Percentiles rank a stretch among this genome's conserved stretches.
Conservation (phyloP, 2,329 filamentous ascomycete genomes). For the Ilyonectria sp. region DNA sequence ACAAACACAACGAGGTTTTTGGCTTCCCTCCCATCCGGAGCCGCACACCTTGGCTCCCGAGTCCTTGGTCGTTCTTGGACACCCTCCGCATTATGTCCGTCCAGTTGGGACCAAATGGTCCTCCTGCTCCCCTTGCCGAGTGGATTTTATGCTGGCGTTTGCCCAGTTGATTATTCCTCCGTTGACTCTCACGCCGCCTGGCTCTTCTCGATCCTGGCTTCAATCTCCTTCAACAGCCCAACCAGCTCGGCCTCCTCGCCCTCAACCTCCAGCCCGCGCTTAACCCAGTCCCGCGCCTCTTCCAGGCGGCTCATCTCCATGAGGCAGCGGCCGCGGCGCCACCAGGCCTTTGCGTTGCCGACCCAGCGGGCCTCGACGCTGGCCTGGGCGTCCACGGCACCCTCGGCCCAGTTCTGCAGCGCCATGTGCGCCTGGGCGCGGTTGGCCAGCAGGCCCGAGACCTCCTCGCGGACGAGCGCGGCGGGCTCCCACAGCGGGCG, state of each 20-base stretch:
- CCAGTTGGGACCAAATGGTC: not conserved
- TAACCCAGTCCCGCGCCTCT: slow-evolving; percentile 86
- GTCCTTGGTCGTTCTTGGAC: not conserved
- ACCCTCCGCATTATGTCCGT: not conserved
- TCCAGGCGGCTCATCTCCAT: slow-evolving; percentile 90
- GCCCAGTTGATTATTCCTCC: not conserved
- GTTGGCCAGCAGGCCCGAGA: slow-evolving; percentile 85
- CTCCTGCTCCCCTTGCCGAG: not conserved
- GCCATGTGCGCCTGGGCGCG: slow-evolving; percentile 93
- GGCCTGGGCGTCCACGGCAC: slow-evolving; percentile 86
- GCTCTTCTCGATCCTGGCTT: slow-evolving; percentile 60
- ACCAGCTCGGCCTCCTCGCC: slow-evolving; percentile 77
- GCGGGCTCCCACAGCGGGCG: slow-evolving; percentile 91
- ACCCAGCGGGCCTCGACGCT: slow-evolving; percentile 90
- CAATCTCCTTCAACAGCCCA: slow-evolving; percentile 75
- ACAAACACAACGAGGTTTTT: not conserved
- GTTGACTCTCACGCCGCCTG: slow-evolving; percentile 47
- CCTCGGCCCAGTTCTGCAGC: slow-evolving; percentile 86
- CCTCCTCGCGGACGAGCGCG: slow-evolving; percentile 87
- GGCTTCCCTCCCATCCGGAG: not conserved
- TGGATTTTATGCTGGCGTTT: not conserved
- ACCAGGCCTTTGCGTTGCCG: slow-evolving; percentile 96
- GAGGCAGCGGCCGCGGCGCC: slow-evolving; percentile 86
- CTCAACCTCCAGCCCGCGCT: slow-evolving; percentile 85
- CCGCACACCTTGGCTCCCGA: not conserved